phyloP scores from a whole-genome alignment of 495 filamentous ascomycete genomes.

The Xylaria sp. region DNA sequence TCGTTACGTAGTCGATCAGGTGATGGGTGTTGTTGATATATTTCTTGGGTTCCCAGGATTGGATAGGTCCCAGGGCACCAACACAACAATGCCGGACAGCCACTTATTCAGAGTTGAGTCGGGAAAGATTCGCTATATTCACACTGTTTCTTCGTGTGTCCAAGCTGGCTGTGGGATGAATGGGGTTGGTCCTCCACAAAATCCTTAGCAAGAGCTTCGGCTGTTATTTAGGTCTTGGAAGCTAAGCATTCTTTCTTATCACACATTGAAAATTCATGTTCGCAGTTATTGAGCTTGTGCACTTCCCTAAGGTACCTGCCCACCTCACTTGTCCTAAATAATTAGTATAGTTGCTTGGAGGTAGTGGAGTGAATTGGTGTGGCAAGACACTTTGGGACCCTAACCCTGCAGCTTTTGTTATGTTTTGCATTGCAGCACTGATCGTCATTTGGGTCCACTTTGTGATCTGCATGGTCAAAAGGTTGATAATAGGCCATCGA shows the following conservation, averaged over 20 bases:
- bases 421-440: slow-evolving; percentile 18
- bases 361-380: background rate
- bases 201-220: slow-evolving; percentile 3
- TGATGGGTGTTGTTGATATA: slow-evolving; percentile 45
- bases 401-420: background rate
- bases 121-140: slow-evolving; percentile 48
- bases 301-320: background rate
- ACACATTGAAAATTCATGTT: background rate
- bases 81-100: slow-evolving; percentile 42
- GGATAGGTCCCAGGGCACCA: slow-evolving; percentile 40
- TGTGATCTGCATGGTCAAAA: background rate
- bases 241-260: slow-evolving; percentile 3
- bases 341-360: background rate
- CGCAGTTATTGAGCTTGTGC: background rate
- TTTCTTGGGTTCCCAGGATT: slow-evolving; percentile 49
- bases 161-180: slow-evolving; percentile 44
- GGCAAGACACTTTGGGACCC: background rate
- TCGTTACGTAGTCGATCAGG: slow-evolving; percentile 50
- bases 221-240: background rate
- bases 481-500: background rate
- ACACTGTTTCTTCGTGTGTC: slow-evolving; percentile 45
- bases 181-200: slow-evolving; percentile 22
- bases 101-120: slow-evolving; percentile 49
- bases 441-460: background rate
- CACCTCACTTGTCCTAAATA: background rate